Percentiles rank a stretch among this genome's conserved stretches.
Evolutionary conservation across 2,329 filamentous ascomycete genomes (phyloP).

Genomic region (Arthrinium phaeospermum): DNA sequence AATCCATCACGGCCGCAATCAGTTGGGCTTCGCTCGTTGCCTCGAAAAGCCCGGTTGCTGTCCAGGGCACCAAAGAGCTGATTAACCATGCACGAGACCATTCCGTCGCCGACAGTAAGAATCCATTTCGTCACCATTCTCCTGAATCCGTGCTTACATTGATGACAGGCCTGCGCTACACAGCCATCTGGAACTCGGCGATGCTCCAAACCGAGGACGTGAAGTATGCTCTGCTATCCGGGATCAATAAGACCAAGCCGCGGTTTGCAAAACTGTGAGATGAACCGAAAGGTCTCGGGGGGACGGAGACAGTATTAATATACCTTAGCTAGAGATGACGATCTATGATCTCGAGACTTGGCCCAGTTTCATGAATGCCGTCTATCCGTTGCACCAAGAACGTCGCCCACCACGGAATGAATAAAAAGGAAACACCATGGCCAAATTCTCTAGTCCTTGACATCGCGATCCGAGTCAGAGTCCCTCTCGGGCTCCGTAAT

Average conservation of each 20-base stretch:
- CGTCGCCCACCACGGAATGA: background rate
- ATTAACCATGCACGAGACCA: constrained; percentile 69
- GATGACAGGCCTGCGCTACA: constrained; percentile 73
- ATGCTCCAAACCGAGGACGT: constrained; percentile 84
- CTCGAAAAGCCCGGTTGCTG: constrained; percentile 77
- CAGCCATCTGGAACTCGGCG: constrained; percentile 84
- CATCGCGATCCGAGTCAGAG: constrained; percentile 54
- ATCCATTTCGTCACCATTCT: constrained; percentile 2
- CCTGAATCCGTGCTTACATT: constrained; percentile 28
- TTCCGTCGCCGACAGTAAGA: constrained; percentile 74
- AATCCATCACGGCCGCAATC: constrained; percentile 36
- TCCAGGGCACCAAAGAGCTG: constrained; percentile 40
- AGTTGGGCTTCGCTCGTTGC: constrained; percentile 60
- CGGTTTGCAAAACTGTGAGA: constrained; percentile 78
- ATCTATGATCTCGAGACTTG: background rate
- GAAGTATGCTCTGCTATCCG: constrained; percentile 73
- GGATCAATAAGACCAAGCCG: constrained; percentile 78
- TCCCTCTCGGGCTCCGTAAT: constrained; percentile 55
- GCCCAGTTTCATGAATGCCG: constrained; percentile 1
- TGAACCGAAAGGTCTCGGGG: background rate
- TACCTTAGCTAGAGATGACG: background rate
- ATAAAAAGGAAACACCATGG: background rate
- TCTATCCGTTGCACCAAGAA: background rate
- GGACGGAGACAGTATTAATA: background rate
- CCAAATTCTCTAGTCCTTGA: constrained; percentile 29